Base-by-base conservation (phyloP, 1,284 basidiomycete species). In the Naganishia sp. region DNA sequence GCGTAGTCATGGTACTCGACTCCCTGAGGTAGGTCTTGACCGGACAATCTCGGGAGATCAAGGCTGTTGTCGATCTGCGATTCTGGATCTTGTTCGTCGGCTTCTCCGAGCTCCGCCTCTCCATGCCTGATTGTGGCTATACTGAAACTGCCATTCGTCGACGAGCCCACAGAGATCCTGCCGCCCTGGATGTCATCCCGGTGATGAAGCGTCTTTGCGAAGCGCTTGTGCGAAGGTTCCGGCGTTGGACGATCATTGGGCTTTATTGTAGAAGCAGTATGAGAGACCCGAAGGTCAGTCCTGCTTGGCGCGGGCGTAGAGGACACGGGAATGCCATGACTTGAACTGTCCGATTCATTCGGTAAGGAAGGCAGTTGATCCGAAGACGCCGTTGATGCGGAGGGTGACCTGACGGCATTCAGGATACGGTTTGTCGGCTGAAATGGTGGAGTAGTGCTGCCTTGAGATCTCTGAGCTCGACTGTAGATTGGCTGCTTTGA, bases 401-500 rank as follows among this genome's bases (percentile, higher is more conserved):
- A 43, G 43, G 59, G 59, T 18, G 59, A 61, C 31, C 48, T 61
- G 36, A 61, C 31, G 6, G 49, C 59, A 25, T 52, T 21, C 44
- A 61, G 23, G 23, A 61, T 39, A 28, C 59, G 59, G 21, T 61
- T 61, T 6, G 49, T 42, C n/a, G 59, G 59, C 42, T 61, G 59
- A 28, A 52, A 61, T 13, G 59, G 59, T 13, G 59, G 59, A 42
- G 59, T 61, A 18, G 48, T 61, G 43, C 48, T 61, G 23, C 59
- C 46, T 28, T 52, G 48, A 7, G 49, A 21, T 18, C 50, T 61
- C 33, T 61, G 59, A 36, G 59, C 59, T 52, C 50, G 59, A 43
- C 59, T 61, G 16, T 25, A 61, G 48, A 61, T 61, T 5, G 59
- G 59, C 15, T 61, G 48, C 48, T 52, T 50, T 21, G 48, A 52